Evolutionary conservation across 2,329 filamentous ascomycete genomes (phyloP), one percentile per base, ranked within the genome.

Genomic region (Aspergillus ochraceoroseus): DNA sequence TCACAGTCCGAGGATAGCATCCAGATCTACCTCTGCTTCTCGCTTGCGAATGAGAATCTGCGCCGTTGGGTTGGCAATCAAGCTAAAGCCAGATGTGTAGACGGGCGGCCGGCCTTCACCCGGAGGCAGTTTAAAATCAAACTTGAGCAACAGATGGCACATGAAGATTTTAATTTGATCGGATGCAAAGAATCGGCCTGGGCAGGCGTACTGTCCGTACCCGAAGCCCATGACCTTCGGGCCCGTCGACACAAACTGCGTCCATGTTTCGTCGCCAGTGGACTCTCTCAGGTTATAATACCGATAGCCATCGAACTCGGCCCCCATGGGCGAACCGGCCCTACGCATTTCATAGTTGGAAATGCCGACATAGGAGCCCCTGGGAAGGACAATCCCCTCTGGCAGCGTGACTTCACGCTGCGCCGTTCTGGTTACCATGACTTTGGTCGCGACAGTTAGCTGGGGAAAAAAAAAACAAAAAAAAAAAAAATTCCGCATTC

Each of bases 151-250:
- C 3, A 76, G 52, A 33, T 73, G 65, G 0, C 68, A 65, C 23
- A 75, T 47, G 2, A 73, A 64, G 53, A 77, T 70, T 51, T 77
- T 77, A 5, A 76, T 56, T 52, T 74, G 71, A 32, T 72, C 64
- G 0, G 70, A 67, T 0, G 73, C 72, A 41, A 77, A 75, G 59
- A 77, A 77, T 0, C 74, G 62, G 0, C 74, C 75, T 0, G 72
- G 71, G 32, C 74, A 61, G 13, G 52, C 46, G 22, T 57, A 48
- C 30, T 43, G 51, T 5, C 63, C 63, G 26, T 54, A 49, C 2
- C 62, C 61, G 37, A 64, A 65, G 13, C 39, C 47, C 6, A 61
- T 31, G 11, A 52, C 41, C 1, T 48, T 38, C 8, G 41, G 31
- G 11, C 34, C 41, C 3, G 53, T 44, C 4, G 53, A 47, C 5